A percentile compares a stretch with the other conserved stretches of the same genome.
Conservation (phyloP, 441 rosid species). For the Melastoma candidum region DNA sequence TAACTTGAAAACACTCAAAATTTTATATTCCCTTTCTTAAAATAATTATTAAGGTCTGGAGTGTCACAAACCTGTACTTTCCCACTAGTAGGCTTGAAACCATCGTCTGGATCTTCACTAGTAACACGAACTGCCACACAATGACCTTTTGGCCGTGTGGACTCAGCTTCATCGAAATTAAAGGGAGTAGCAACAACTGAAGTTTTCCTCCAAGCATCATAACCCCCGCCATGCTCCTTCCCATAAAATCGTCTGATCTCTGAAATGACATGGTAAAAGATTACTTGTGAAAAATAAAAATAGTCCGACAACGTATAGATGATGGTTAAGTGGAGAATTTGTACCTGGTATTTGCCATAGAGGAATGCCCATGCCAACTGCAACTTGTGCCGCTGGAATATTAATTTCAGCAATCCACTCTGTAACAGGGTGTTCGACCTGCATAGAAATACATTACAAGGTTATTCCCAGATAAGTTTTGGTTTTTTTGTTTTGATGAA, state of each 20-base stretch:
- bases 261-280: constrained; percentile 22
- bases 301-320: constrained; percentile 7
- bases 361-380: constrained; percentile 99
- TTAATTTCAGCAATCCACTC: constrained; percentile 99
- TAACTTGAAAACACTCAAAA: too few relatives aligned
- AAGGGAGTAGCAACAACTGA: constrained; percentile 61
- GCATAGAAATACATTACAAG: constrained; percentile 8
- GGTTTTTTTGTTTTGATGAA: too few relatives aligned
- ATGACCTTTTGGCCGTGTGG: constrained; percentile 91
- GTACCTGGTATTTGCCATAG: constrained; percentile 98
- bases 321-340: constrained; percentile 9
- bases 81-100: constrained; percentile 99
- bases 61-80: constrained; percentile 76
- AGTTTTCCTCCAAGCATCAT: constrained; percentile 91
- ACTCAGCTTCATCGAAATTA: constrained; percentile 91
- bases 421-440: constrained; percentile 99
- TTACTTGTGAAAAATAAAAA: constrained; percentile 8
- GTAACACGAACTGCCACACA: constrained; percentile 99
- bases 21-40: too few relatives aligned
- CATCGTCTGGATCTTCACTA: constrained; percentile 99
- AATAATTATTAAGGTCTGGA: too few relatives aligned
- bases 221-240: constrained; percentile 87
- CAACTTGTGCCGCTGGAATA: constrained; percentile 98
- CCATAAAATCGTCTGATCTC: constrained; percentile 98
- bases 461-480: too few relatives aligned